Evolutionary conservation across 495 filamentous ascomycete species (phyloP).

Genomic region (Talaromyces proteolyticus): DNA sequence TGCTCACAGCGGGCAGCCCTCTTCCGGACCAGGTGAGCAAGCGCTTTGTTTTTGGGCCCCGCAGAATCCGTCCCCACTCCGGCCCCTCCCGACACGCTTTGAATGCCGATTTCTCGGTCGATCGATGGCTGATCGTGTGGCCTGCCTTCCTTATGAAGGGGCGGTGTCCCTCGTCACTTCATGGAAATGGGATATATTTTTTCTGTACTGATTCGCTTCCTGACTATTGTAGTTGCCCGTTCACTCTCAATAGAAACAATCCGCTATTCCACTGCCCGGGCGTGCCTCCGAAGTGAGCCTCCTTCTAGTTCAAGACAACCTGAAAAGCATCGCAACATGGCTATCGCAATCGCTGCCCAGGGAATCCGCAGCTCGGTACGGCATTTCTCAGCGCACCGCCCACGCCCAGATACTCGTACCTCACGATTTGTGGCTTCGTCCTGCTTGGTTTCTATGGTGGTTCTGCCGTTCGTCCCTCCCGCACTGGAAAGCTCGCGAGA

Average conservation of each 20-base stretch:
- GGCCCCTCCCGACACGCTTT: constrained; percentile 10
- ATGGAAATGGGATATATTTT: no score
- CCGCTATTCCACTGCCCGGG: no score
- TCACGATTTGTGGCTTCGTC: constrained; percentile 33
- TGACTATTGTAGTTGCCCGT: background rate
- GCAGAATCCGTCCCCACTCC: background rate
- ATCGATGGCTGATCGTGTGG: background rate
- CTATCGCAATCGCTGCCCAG: constrained; percentile 17
- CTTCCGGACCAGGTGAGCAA: no score
- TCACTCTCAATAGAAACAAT: background rate
- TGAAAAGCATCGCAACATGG: constrained; percentile 12
- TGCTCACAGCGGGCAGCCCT: no score
- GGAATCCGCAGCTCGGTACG: constrained; percentile 33
- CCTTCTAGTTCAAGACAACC: background rate
- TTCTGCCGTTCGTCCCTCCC: constrained; percentile 40
- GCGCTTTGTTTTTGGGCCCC: no score
- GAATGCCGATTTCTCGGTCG: no score
- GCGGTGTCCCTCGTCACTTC: background rate
- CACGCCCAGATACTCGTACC: constrained; percentile 29
- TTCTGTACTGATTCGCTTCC: background rate
- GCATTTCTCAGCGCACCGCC: constrained; percentile 39
- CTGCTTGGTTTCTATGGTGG: constrained; percentile 34
- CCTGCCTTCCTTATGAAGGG: background rate
- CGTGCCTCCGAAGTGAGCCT: background rate
- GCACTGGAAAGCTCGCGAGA: constrained; percentile 39